A percentile compares a stretch with the other conserved stretches of the same genome.
phyloP scores from a whole-genome alignment of 2,329 filamentous ascomycete genomes.

The Xylariales sp. region DNA sequence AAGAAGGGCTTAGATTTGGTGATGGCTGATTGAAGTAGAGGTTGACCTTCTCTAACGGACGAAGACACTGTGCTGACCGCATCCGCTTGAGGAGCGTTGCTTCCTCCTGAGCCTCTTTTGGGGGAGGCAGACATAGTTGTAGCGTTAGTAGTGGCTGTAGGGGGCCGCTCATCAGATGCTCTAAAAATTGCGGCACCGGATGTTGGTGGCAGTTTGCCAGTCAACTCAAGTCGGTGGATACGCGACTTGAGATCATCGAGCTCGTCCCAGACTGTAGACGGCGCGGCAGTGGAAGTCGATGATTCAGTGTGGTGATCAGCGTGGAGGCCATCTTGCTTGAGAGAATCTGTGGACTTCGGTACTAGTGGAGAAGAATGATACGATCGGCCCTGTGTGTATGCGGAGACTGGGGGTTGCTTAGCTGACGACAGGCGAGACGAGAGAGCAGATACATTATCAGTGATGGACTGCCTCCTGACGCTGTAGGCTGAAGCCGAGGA shows the following conservation, averaged over 20 bases:
- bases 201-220: constrained; percentile 79
- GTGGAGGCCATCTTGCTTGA: constrained; percentile 27
- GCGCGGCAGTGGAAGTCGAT: constrained; percentile 79
- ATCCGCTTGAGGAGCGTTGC: constrained; percentile 39
- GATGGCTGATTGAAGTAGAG: constrained; percentile 75
- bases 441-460: constrained; percentile 36
- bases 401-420: constrained; percentile 29
- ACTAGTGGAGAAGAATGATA: constrained; percentile 60
- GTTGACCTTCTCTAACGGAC: constrained; percentile 60
- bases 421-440: constrained; percentile 39
- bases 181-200: constrained; percentile 76
- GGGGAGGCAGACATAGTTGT: constrained; percentile 91
- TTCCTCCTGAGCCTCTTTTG: constrained; percentile 59
- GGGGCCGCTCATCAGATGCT: constrained; percentile 73
- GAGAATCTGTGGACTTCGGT: constrained; percentile 35
- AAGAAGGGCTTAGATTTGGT: constrained; percentile 71
- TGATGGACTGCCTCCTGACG: constrained; percentile 40
- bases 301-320: constrained; percentile 64
- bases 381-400: constrained; percentile 35
- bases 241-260: constrained; percentile 91
- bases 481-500: constrained; percentile 17
- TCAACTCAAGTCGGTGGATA: constrained; percentile 84
- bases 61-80: constrained; percentile 33
- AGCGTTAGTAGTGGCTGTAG: constrained; percentile 78
- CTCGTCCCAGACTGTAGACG: constrained; percentile 96